Evolutionary conservation across 306 rosid genomes (phyloP).

Genomic region (Medicago arabica): DNA sequence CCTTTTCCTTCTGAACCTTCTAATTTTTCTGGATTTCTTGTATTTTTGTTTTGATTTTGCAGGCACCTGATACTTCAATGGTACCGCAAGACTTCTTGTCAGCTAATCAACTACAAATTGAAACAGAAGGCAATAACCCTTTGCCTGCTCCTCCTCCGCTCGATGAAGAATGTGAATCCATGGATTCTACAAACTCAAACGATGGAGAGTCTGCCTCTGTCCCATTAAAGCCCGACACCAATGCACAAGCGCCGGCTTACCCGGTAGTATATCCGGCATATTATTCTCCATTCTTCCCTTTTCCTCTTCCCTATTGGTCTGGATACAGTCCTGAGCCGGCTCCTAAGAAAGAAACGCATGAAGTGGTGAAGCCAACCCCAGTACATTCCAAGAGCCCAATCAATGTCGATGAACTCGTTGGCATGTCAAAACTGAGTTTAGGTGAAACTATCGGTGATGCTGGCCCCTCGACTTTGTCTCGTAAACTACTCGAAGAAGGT

Average conservation of each 20-base stretch:
- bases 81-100: conserved; percentile 73
- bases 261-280: conserved; percentile 81
- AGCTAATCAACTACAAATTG: conserved; percentile 52
- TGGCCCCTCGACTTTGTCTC: conserved; percentile 77
- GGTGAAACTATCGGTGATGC: conserved; percentile 77
- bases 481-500: conserved; percentile 80
- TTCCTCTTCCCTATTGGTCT: conserved; percentile 79
- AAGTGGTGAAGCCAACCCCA: conserved; percentile 94
- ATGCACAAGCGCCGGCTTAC: conserved; percentile 44
- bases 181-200: conserved; percentile 91
- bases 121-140: conserved; percentile 66
- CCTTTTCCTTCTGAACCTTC: conserved; percentile 1
- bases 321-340: conserved; percentile 64
- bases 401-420: conserved; percentile 91
- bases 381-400: conserved; percentile 83
- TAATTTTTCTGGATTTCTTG: conserved; percentile 29
- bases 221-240: conserved; percentile 53
- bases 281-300: conserved; percentile 72
- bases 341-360: conserved; percentile 65
- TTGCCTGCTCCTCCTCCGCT: conserved; percentile 79
- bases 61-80: conserved; percentile 70
- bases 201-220: conserved; percentile 74
- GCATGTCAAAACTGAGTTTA: conserved; percentile 92
- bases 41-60: conserved; percentile 44
- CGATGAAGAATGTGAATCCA: conserved; percentile 92